Evolutionary conservation across 1,284 basidiomycete species (phyloP), one percentile per base, ranked within the genome.

Genomic region (Tilletia setariae): DNA sequence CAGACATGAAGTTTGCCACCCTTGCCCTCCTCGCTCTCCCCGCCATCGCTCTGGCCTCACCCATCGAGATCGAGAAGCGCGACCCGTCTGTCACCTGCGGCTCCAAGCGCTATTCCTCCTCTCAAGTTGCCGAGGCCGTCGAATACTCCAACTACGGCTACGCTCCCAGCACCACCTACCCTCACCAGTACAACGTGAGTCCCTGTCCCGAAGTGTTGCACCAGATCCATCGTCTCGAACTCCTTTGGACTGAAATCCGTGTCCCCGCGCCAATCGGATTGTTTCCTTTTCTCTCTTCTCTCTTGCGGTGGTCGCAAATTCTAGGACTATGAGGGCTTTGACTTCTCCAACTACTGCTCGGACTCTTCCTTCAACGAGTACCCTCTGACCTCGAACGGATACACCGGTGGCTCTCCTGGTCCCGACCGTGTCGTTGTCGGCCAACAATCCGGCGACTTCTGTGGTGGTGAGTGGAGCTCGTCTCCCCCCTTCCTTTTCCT

Each of bases 261-360:
- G n/a, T n/a, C n/a, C n/a, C n/a, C n/a, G n/a, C n/a, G n/a, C n/a
- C n/a, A n/a, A n/a, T n/a, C n/a, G n/a, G n/a, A n/a, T n/a, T n/a
- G n/a, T n/a, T n/a, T n/a, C n/a, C n/a, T n/a, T n/a, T n/a, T n/a
- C n/a, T n/a, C n/a, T n/a, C n/a, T n/a, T n/a, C n/a, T n/a, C n/a
- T n/a, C n/a, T n/a, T n/a, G n/a, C n/a, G n/a, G n/a, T n/a, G n/a
- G n/a, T 25, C n/a, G 19, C 23, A 49, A 49, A n/a, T n/a, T n/a
- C n/a, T 19, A 49, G 47, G 23, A 53, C 21, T 53, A 53, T 23
- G 63, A 70, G 64, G 76, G 76, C 63, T 76, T 77, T 64, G 68
- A 76, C 74, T 77, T 77, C 43, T 69, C 69, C 62, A 67, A 70
- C 67, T 73, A 73, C 70, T 77, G 76, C 71, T 46, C 53, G n/a